phyloP scores from a whole-genome alignment of 495 filamentous ascomycete genomes.

The Aspergillus haitiensis region DNA sequence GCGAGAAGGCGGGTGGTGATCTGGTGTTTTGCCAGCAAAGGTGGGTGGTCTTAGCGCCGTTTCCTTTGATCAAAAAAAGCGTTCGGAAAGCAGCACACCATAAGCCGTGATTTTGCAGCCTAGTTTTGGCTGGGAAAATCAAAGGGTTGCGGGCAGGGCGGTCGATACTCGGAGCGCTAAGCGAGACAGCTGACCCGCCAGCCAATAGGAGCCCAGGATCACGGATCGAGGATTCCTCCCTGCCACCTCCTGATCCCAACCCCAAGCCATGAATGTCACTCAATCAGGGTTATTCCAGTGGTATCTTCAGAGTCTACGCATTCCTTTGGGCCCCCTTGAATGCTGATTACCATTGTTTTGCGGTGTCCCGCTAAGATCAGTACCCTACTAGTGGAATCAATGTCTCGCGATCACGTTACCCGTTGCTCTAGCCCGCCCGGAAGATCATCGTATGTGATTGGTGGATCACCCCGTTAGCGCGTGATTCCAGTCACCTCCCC shows the following conservation, averaged over 20 bases:
- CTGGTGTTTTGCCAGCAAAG: slow-evolving; percentile 32
- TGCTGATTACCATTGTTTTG: slow-evolving; percentile 31
- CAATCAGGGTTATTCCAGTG: slow-evolving; percentile 22
- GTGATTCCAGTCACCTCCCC: slow-evolving; percentile 44
- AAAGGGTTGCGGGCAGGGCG: slow-evolving; percentile 25
- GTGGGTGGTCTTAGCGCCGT: slow-evolving; percentile 29
- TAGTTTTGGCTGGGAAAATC: slow-evolving; percentile 36
- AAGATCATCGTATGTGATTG: slow-evolving; percentile 45
- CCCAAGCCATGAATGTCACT: slow-evolving; percentile 23
- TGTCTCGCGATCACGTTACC: slow-evolving; percentile 32
- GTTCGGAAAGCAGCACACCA: slow-evolving; percentile 40
- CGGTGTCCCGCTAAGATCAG: slow-evolving; percentile 33
- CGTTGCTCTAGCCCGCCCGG: slow-evolving; percentile 33
- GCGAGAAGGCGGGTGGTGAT: slow-evolving; percentile 43
- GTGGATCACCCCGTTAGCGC: slow-evolving; percentile 38
- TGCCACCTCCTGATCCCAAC: slow-evolving; percentile 41
- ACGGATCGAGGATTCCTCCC: slow-evolving; percentile 37
- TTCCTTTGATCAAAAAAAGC: slow-evolving; percentile 37
- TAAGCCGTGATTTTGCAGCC: slow-evolving; percentile 38
- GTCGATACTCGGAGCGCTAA: slow-evolving; percentile 32
- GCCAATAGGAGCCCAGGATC: slow-evolving; percentile 49
- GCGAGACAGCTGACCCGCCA: slow-evolving; percentile 33
- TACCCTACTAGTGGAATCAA: slow-evolving; percentile 24
- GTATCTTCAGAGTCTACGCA: slow-evolving; percentile 16
- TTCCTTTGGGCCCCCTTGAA: slow-evolving; percentile 20